Percentiles rank a stretch among this genome's conserved stretches.
phyloP scores from a whole-genome alignment of 208 protist species.

The Novymonas esmeraldas region DNA sequence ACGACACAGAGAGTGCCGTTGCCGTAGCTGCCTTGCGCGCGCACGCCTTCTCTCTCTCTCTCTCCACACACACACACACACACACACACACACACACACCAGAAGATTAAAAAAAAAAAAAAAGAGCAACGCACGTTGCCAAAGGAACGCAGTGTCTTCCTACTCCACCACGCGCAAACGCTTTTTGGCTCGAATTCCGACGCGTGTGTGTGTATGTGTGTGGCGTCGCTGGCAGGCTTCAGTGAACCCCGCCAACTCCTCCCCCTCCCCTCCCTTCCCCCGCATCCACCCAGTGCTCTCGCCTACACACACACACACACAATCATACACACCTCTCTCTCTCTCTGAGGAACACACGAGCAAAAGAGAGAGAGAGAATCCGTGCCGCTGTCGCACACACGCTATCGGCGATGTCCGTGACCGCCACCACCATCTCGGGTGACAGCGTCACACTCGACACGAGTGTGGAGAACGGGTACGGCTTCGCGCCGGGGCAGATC shows the following conservation, averaged over 20 bases:
- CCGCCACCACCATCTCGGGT: constrained; percentile 63
- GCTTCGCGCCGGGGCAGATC: constrained; percentile 78
- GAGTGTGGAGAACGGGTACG: constrained; percentile 38
- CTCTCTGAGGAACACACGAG: too few species aligned
- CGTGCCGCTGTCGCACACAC: too few species aligned
- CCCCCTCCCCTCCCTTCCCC: too few species aligned
- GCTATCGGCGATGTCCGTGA: constrained; percentile 25
- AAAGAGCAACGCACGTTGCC: too few species aligned
- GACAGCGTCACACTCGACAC: constrained; percentile 52
- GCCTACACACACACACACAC: neutral
- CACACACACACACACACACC: too few species aligned
- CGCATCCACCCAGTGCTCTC: neutral
- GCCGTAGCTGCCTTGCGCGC: neutral
- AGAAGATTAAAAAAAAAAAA: too few species aligned
- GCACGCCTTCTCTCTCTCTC: neutral
- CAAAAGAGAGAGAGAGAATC: too few species aligned
- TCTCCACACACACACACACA: too few species aligned
- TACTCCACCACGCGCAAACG: too few species aligned
- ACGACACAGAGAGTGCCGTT: neutral
- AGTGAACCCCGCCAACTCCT: neutral
- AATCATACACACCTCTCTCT: too few species aligned
- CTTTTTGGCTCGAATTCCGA: too few species aligned
- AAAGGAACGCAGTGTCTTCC: too few species aligned
- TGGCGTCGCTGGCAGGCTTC: neutral
- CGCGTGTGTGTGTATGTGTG: neutral